Percentiles rank a stretch among this genome's conserved stretches.
These are phyloP conservation scores for Yamadazyma atmosphaerica DNA, from an alignment of 1,139 yeast species.

Conservation along the genomic window DNA sequence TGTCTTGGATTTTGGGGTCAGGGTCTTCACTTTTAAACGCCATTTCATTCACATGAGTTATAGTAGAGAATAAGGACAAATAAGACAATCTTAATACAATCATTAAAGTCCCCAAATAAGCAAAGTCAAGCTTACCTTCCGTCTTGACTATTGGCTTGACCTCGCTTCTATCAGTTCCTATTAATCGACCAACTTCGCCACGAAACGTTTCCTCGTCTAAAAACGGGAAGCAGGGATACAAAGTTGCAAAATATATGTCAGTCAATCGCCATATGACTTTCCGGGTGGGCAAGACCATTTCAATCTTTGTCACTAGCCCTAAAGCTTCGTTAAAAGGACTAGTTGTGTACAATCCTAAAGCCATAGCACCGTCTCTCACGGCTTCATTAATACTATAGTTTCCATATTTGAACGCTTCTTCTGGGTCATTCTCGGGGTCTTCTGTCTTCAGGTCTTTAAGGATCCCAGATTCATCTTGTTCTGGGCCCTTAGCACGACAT, in stretches of 20 bases:
- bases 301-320: constrained; percentile 32
- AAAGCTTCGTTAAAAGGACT: constrained; percentile 25
- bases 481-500: too few relatives aligned
- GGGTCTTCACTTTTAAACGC: constrained; percentile 24
- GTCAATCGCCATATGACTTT: constrained; percentile 47
- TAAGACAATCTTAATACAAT: constrained; percentile 29
- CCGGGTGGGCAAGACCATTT: constrained; percentile 42
- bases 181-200: constrained; percentile 18
- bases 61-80: constrained; percentile 28
- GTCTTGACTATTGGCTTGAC: constrained; percentile 18
- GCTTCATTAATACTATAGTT: constrained; percentile 2
- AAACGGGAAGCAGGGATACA: constrained; percentile 48
- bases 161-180: constrained; percentile 23
- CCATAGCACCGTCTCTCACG: constrained; percentile 2
- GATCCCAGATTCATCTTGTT: too few relatives aligned
- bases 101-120: constrained; percentile 29
- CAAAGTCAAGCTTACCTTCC: constrained; percentile 28
- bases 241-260: constrained; percentile 40
- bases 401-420: constrained; percentile 1
- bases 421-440: background rate
- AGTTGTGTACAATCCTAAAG: constrained; percentile 5
- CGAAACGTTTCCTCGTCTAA: constrained; percentile 39
- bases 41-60: constrained; percentile 27
- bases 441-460: too few relatives aligned
- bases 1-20: constrained; percentile 19